Evolutionary conservation across 306 rosid species (phyloP).

Genomic region (Prunus davidiana): DNA sequence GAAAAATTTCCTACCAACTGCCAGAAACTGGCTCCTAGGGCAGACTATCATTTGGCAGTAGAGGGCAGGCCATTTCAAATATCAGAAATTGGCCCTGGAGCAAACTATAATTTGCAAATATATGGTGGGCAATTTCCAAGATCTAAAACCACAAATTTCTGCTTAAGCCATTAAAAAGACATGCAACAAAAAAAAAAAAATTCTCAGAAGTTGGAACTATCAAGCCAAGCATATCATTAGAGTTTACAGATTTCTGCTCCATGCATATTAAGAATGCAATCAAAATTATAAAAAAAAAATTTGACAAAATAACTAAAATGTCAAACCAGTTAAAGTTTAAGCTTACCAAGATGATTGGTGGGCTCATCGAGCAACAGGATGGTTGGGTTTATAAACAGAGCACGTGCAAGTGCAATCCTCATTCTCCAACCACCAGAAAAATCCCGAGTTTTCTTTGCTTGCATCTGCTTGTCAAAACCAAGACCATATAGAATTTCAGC

Average conservation of each 20-base stretch:
- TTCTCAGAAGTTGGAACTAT: no score
- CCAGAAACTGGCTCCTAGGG: not conserved
- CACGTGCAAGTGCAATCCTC: conserved; percentile 98
- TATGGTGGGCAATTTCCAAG: not conserved
- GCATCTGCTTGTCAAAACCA: conserved; percentile 94
- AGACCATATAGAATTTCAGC: conserved; percentile 95
- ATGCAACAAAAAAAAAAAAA: no score
- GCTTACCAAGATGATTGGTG: conserved; percentile 90
- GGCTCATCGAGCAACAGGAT: conserved; percentile 95
- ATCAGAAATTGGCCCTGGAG: not conserved
- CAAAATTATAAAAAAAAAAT: not conserved
- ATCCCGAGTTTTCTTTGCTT: conserved; percentile 82
- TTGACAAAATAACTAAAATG: not conserved
- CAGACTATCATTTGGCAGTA: not conserved
- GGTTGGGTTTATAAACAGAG: conserved; percentile 92
- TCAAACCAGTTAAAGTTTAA: not conserved
- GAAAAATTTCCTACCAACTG: not conserved
- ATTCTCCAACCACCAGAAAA: conserved; percentile 99
- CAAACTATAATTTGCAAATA: not conserved
- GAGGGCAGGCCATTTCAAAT: no score
- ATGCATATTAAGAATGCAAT: not conserved
- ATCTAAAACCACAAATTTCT: no score
- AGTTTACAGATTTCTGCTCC: not conserved
- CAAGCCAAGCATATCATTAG: no score
- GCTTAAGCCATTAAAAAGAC: no score